Evolutionary conservation across 2,329 filamentous ascomycete species (phyloP).

Genomic region (Sclerotinia sclerotiorum): DNA sequence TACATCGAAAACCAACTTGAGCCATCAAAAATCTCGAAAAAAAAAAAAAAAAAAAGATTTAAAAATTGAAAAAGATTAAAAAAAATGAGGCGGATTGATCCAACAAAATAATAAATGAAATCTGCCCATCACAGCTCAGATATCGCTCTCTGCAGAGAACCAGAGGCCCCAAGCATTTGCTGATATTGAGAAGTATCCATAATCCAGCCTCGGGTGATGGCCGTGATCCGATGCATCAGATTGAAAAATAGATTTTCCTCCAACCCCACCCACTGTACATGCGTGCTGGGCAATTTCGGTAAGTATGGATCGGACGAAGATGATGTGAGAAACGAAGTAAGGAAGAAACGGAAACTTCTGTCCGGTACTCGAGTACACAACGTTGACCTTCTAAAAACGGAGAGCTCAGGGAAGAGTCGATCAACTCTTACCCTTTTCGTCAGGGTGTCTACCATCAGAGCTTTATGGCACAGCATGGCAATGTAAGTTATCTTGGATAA

Average conservation of each 20-base stretch:
- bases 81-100: not conserved
- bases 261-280: not conserved
- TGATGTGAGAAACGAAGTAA: not conserved
- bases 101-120: not conserved
- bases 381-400: not conserved
- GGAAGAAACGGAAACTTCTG: not conserved
- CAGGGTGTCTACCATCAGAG: not conserved
- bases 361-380: not conserved
- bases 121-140: slow-evolving; percentile 1
- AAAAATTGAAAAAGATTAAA: no score
- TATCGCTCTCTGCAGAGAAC: slow-evolving; percentile 5
- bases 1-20: not conserved
- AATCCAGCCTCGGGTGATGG: slow-evolving; percentile 1
- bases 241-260: not conserved
- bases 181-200: not conserved
- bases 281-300: not conserved
- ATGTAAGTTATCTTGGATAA: not conserved
- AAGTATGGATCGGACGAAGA: not conserved
- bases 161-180: slow-evolving; percentile 10
- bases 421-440: no score
- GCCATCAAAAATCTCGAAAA: not conserved
- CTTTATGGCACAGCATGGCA: not conserved
- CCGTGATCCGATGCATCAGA: not conserved
- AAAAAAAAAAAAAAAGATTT: no score
- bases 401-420: no score